Evolutionary conservation across 768 basidiomycete genomes (phyloP).

Genomic region (Multifurca ochricompacta): DNA sequence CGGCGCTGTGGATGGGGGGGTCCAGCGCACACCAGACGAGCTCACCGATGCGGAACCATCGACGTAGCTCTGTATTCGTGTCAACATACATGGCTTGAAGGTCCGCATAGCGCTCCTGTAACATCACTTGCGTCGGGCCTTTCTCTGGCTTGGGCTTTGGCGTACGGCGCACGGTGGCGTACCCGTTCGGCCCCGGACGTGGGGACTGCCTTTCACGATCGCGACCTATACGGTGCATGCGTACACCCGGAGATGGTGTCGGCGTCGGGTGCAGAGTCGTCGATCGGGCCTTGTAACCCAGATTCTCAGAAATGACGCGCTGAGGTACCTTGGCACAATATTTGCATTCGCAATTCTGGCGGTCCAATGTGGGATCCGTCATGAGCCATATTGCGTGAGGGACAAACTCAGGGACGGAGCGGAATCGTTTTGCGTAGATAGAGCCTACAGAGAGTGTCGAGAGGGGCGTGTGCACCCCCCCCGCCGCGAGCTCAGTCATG

Average conservation of each 20-base stretch:
- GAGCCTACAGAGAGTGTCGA: conserved; percentile 30
- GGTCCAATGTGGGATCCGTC: conserved; percentile 40
- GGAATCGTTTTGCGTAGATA: conserved; percentile 44
- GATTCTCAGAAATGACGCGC: conserved; percentile 55
- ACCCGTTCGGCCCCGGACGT: conserved; percentile 26
- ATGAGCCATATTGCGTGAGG: conserved; percentile 80
- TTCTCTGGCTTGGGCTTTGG: conserved; percentile 30
- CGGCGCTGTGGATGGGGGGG: conserved; percentile 39
- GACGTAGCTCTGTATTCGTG: conserved; percentile 38
- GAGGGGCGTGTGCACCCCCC: no score
- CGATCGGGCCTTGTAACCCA: conserved; percentile 36
- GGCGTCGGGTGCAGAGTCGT: neutral
- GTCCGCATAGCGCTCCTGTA: conserved; percentile 57
- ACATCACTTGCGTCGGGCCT: conserved; percentile 40
- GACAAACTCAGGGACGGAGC: conserved; percentile 78
- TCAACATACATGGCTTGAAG: conserved; percentile 48
- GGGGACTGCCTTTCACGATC: conserved; percentile 11
- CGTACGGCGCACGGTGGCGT: conserved; percentile 34
- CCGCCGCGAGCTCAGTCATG: no score
- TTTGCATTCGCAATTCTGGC: conserved; percentile 59
- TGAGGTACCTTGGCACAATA: conserved; percentile 69
- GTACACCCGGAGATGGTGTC: conserved; percentile 1
- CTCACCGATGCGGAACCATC: conserved; percentile 64
- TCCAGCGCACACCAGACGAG: conserved; percentile 61
- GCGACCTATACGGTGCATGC: conserved; percentile 15